phyloP scores from a whole-genome alignment of 2,329 filamentous ascomycete genomes.

The Xylariaceae sp. region DNA sequence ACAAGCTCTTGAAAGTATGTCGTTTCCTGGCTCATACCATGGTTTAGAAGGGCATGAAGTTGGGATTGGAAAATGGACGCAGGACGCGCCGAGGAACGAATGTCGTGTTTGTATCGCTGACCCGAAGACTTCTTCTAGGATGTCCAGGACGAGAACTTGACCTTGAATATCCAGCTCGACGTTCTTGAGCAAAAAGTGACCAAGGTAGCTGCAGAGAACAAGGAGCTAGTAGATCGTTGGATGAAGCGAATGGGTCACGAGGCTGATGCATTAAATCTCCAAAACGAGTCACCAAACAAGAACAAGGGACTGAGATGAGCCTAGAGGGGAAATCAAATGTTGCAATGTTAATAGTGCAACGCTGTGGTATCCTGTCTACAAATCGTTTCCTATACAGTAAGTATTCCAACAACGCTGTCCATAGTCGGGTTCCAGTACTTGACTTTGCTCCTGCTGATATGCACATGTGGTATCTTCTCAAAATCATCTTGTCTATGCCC shows the following conservation, averaged over 20 bases:
- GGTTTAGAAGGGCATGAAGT: too few relatives aligned
- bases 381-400: conserved; percentile 22
- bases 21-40: not conserved
- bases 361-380: conserved; percentile 19
- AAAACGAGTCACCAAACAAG: conserved; percentile 43
- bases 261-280: conserved; percentile 79
- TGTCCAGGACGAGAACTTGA: conserved; percentile 89
- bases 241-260: conserved; percentile 84
- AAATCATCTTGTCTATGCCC: not conserved
- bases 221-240: conserved; percentile 85
- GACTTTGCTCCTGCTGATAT: conserved; percentile 4
- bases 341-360: conserved; percentile 12
- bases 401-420: conserved; percentile 8
- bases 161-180: conserved; percentile 81
- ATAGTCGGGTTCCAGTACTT: conserved; percentile 5
- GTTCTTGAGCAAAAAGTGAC: conserved; percentile 74
- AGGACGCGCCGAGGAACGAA: too few relatives aligned
- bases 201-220: conserved; percentile 75
- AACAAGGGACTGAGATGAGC: conserved; percentile 15
- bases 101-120: too few relatives aligned
- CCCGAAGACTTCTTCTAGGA: conserved; percentile 40
- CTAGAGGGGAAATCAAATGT: conserved; percentile 7
- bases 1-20: conserved; percentile 70
- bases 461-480: conserved; percentile 16
- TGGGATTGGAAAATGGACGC: too few relatives aligned